A percentile compares a stretch with the other conserved stretches of the same genome.
phyloP scores from a whole-genome alignment of 805 yeast genomes.

The Saccharomycopsis guyanensis region DNA sequence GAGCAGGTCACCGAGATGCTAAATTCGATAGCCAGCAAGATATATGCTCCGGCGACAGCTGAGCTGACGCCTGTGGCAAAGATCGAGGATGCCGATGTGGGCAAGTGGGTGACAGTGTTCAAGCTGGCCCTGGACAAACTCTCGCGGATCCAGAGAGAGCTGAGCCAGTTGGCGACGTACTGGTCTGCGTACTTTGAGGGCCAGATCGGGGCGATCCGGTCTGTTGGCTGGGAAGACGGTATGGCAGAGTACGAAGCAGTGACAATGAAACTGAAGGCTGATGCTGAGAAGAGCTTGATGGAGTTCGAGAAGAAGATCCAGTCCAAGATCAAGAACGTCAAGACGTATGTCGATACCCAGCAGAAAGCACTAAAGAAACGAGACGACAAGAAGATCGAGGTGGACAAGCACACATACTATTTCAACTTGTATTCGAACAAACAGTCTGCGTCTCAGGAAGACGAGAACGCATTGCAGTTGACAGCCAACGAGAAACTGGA shows the following conservation, averaged over 20 bases:
- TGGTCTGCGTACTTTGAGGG: conserved; percentile 21
- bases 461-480: conserved; percentile 24
- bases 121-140: conserved; percentile 8
- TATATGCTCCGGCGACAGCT: conserved; percentile 1
- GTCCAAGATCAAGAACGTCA: conserved; percentile 25
- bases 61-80: conserved; percentile 1
- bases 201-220: conserved; percentile 5
- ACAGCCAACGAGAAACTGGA: conserved; percentile 29
- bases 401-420: conserved; percentile 23
- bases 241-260: conserved; percentile 4
- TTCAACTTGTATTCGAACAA: conserved; percentile 23
- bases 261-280: conserved; percentile 5
- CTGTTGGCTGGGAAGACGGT: neutral
- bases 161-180: conserved; percentile 17
- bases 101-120: conserved; percentile 14
- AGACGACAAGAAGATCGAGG: conserved; percentile 27
- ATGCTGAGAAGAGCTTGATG: conserved; percentile 11
- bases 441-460: conserved; percentile 25
- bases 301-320: conserved; percentile 17
- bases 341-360: conserved; percentile 27
- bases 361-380: conserved; percentile 31
- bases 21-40: conserved; percentile 12
- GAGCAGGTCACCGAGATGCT: too few relatives aligned
- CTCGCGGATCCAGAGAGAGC: conserved; percentile 9
- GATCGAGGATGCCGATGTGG: conserved; percentile 12